These are phyloP conservation scores for Omphalea diandra DNA, from an alignment of 441 rosid genomes.

Conservation along the genomic window DNA sequence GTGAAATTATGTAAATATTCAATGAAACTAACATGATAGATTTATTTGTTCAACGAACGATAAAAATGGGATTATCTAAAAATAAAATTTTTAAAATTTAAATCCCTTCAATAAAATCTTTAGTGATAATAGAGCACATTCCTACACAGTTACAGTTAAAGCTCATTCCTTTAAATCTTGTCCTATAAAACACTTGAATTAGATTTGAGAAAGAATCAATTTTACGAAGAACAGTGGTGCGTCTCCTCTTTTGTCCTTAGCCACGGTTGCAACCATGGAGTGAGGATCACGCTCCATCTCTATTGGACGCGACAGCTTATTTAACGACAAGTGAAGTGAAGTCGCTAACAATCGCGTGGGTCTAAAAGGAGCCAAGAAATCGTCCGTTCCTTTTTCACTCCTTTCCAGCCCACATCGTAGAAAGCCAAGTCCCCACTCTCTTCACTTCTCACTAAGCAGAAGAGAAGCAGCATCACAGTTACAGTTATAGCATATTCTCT, in stretches of 20 bases:
- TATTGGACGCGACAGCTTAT: neutral
- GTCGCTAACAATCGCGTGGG: neutral
- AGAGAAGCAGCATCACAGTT: neutral
- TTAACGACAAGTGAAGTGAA: neutral
- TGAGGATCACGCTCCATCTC: neutral
- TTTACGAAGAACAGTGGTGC: too few relatives aligned
- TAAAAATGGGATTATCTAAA: too few relatives aligned
- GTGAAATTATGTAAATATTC: too few relatives aligned
- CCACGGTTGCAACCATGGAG: neutral
- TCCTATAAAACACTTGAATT: too few relatives aligned
- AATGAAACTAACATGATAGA: too few relatives aligned
- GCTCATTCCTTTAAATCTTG: too few relatives aligned
- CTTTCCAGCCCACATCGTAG: slow-evolving; percentile 2
- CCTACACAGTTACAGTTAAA: too few relatives aligned
- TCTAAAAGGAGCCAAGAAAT: neutral
- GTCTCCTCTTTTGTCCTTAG: neutral
- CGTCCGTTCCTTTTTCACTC: neutral
- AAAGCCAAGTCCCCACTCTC: slow-evolving; percentile 2
- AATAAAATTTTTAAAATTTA: too few relatives aligned
- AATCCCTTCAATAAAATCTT: too few relatives aligned
- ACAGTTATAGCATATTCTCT: neutral
- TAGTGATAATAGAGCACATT: too few relatives aligned
- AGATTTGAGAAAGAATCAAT: too few relatives aligned
- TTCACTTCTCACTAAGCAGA: neutral
- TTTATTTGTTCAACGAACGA: too few relatives aligned